Percentiles rank a stretch among this genome's conserved stretches.
Evolutionary conservation across 2,329 filamentous ascomycete genomes (phyloP).

Genomic region (Cercospora nicotianae): DNA sequence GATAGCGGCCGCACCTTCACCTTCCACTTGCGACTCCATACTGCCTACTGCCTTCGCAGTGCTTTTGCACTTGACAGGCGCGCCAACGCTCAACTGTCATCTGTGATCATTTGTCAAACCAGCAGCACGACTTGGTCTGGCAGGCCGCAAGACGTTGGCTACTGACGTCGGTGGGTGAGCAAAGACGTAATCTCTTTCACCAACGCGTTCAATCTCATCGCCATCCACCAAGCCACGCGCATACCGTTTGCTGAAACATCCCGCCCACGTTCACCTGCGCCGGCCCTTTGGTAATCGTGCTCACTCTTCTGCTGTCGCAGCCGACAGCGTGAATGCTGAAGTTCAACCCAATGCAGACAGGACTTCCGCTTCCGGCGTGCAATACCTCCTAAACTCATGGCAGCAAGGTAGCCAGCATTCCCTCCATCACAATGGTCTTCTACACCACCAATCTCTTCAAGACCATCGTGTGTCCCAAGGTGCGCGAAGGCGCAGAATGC

Average conservation of each 20-base stretch:
- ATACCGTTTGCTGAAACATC: neutral
- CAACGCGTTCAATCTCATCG: neutral
- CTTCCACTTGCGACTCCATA: neutral
- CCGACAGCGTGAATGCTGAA: neutral
- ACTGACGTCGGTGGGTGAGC: neutral
- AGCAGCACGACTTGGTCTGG: neutral
- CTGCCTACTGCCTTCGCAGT: neutral
- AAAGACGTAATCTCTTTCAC: neutral
- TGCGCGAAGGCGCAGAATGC: slow-evolving; percentile 48
- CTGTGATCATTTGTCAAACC: neutral
- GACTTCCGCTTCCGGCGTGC: neutral
- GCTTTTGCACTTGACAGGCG: neutral
- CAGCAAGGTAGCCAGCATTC: neutral
- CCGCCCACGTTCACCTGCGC: neutral
- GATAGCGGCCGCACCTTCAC: neutral
- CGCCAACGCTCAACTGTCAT: neutral
- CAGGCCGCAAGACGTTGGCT: neutral
- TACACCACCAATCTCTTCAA: slow-evolving; percentile 57
- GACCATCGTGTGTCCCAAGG: slow-evolving; percentile 52
- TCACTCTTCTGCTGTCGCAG: neutral
- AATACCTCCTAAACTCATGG: neutral
- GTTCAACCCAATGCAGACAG: neutral
- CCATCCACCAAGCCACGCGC: neutral
- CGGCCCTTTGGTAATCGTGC: neutral
- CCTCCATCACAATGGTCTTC: slow-evolving; percentile 50